Base-by-base conservation (phyloP, 331 rosid species). In the Erythrophleum ivorense region DNA sequence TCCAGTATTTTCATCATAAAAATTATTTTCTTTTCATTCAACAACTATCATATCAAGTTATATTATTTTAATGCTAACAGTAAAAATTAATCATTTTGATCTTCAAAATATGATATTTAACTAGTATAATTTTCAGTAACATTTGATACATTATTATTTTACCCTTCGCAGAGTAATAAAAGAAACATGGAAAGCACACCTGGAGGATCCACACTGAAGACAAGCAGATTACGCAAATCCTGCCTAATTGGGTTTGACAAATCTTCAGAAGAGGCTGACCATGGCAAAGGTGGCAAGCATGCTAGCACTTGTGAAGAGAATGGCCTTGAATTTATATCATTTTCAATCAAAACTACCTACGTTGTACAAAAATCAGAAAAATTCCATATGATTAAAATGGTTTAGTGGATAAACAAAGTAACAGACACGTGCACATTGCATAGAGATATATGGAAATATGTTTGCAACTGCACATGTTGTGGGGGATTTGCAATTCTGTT, bases 121-220 rank as follows among this genome's bases (percentile, higher is more conserved):
- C 3, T 55, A 78, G 40, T 40, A 40, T 50, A 76, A 60, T 41
- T 78, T 79, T 73, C 69, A 76, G 21, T 57, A 29, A 29, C 70
- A 75, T 49, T 60, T 3, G 7, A 64, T 68, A 29, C 40, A 69
- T 16, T 75, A 74, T 68, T 24, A 21, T 78, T 57, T 81, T 19
- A 75, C 69, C 74, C 36, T 63, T 18, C 29, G 43, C 52, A 62
- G 54, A 69, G 13, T 60, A 76, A 62, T 10, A 11, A 54, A 78
- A 58, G 34, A 64, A 14, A 6, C 59, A 76, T 19, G 24, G 66
- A 76, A 74, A 34, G 45, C 80, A 77, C 86, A 94, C 99, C 99
- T 67, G 99, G 99, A 88, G 99, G 99, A 85, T 96, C 99, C 77
- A 96, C 99, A 74, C 99, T 96, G 81, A 96, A 93, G 77, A 90